phyloP scores from a whole-genome alignment of 331 rosid species.

The Quercus phellos region DNA sequence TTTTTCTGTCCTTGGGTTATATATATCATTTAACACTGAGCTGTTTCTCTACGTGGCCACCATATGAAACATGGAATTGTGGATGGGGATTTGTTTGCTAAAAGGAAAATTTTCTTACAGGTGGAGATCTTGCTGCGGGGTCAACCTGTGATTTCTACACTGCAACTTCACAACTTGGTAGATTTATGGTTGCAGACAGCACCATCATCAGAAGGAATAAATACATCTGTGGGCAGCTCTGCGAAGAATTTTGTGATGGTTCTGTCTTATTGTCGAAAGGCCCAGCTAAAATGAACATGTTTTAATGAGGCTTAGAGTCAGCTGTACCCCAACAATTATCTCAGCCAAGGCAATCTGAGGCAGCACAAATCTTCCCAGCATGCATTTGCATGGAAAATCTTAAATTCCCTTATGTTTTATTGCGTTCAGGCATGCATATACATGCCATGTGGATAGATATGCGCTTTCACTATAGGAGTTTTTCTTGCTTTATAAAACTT shows the following conservation, averaged over 20 bases:
- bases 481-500: background rate
- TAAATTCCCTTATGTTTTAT: background rate
- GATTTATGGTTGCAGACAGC: slow-evolving; percentile 46
- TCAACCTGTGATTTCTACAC: slow-evolving; percentile 34
- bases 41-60: background rate
- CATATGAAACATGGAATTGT: background rate
- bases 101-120: slow-evolving; percentile 21
- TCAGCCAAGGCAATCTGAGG: background rate
- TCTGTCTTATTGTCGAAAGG: slow-evolving; percentile 44
- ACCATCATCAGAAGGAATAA: slow-evolving; percentile 26
- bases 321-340: background rate
- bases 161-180: slow-evolving; percentile 34
- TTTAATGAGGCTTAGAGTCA: background rate
- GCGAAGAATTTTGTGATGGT: slow-evolving; percentile 62
- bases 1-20: background rate
- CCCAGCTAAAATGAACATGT: background rate
- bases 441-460: slow-evolving; percentile 1
- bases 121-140: slow-evolving; percentile 51
- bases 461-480: background rate
- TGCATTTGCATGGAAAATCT: background rate
- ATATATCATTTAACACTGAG: background rate
- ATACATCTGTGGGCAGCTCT: slow-evolving; percentile 40
- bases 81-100: slow-evolving; percentile 10
- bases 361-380: background rate
- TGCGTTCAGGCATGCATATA: background rate